phyloP scores from a whole-genome alignment of 345 rosid species.

The Durio zibethinus region DNA sequence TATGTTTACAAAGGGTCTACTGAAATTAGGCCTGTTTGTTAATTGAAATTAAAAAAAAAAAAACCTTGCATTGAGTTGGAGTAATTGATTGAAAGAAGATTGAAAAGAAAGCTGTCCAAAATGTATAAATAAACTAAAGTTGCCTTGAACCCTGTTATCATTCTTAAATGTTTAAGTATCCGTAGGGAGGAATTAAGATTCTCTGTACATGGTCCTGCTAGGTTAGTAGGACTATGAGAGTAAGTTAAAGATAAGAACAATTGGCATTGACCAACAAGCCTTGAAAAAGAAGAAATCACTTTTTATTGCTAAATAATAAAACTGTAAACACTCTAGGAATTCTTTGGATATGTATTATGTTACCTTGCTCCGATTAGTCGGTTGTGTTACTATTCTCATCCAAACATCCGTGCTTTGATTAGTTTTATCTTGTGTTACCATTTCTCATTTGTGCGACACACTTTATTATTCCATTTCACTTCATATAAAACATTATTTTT shows the following conservation, averaged over 20 bases:
- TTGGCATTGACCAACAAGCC: neutral
- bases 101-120: neutral
- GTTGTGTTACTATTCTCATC: neutral
- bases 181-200: neutral
- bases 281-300: neutral
- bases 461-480: neutral
- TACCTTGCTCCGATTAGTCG: neutral
- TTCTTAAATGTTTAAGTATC: neutral
- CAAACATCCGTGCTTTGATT: neutral
- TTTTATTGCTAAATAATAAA: neutral
- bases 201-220: neutral
- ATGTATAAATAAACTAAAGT: neutral
- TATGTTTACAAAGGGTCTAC: neutral
- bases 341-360: neutral
- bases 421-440: neutral
- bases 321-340: neutral
- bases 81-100: neutral
- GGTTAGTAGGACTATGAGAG: neutral
- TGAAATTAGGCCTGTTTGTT: neutral
- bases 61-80: neutral
- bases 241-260: neutral
- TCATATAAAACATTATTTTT: neutral
- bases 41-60: neutral
- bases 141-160: neutral
- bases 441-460: neutral